Evolutionary conservation across 176 grass and related monocot genomes (phyloP).

Genomic region (Eremochloa ophiuroides): DNA sequence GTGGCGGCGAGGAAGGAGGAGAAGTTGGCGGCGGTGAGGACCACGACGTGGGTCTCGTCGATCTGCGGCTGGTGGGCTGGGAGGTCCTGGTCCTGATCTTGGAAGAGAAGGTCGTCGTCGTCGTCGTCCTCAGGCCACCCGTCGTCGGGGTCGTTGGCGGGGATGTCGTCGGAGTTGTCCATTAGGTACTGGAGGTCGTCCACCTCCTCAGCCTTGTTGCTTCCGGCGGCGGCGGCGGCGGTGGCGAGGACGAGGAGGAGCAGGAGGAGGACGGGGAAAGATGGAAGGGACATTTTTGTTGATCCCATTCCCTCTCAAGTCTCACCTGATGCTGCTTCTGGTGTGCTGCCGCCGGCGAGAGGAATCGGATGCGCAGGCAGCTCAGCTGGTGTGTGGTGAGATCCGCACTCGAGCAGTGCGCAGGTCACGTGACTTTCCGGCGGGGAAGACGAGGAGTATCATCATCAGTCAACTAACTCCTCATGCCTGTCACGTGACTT

Average conservation of each 20-base stretch:
- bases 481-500: too few species aligned
- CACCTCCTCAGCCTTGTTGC: not conserved
- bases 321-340: not conserved
- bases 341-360: not conserved
- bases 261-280: not conserved
- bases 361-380: not conserved
- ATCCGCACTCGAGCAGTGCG: not conserved
- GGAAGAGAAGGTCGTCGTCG: conserved; percentile 35
- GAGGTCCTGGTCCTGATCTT: not conserved
- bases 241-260: not conserved
- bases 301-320: not conserved
- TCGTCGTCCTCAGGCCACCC: conserved; percentile 22
- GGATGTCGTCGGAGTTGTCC: conserved; percentile 21
- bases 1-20: conserved; percentile 51
- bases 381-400: not conserved
- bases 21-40: conserved; percentile 75
- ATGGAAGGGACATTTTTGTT: not conserved
- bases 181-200: conserved; percentile 39
- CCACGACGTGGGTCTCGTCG: conserved; percentile 68
- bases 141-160: conserved; percentile 37
- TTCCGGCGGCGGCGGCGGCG: not conserved
- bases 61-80: conserved; percentile 3
- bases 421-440: not conserved
- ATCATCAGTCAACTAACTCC: too few species aligned
- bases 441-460: not conserved